Conservation (phyloP, 2,329 filamentous ascomycete species). For the Botrytis fragariae region DNA sequence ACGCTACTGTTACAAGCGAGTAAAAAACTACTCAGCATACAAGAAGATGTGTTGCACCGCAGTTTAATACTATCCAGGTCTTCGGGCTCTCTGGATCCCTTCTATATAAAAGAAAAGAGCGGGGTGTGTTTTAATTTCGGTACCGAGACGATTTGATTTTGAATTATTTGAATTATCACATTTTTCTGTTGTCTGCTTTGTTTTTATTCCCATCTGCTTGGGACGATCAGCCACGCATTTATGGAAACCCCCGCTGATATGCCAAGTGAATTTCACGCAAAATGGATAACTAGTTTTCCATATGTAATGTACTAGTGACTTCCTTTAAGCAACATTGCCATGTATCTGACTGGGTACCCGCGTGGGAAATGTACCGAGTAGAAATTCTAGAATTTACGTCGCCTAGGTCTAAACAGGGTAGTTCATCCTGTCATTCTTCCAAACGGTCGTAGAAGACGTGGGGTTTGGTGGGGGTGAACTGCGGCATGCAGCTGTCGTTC, state of each 20-base stretch:
- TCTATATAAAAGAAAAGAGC: background rate
- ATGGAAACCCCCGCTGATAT: no score
- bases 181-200: background rate
- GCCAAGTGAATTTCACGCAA: no score
- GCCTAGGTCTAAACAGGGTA: conserved; percentile 7
- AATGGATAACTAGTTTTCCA: background rate
- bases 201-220: background rate
- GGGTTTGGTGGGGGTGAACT: conserved; percentile 12
- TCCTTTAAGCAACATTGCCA: background rate
- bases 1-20: background rate
- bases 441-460: background rate
- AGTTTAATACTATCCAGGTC: conserved; percentile 4
- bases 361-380: background rate
- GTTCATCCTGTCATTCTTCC: background rate
- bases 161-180: background rate
- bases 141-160: background rate
- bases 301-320: conserved; percentile 1
- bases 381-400: background rate
- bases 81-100: background rate
- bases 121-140: background rate
- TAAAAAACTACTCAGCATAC: background rate
- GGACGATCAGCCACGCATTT: background rate
- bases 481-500: conserved; percentile 1
- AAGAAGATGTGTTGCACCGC: background rate
- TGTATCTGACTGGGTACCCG: background rate